Evolutionary conservation across 2,329 filamentous ascomycete genomes (phyloP).

Genomic region (Calonectria pteridis): DNA sequence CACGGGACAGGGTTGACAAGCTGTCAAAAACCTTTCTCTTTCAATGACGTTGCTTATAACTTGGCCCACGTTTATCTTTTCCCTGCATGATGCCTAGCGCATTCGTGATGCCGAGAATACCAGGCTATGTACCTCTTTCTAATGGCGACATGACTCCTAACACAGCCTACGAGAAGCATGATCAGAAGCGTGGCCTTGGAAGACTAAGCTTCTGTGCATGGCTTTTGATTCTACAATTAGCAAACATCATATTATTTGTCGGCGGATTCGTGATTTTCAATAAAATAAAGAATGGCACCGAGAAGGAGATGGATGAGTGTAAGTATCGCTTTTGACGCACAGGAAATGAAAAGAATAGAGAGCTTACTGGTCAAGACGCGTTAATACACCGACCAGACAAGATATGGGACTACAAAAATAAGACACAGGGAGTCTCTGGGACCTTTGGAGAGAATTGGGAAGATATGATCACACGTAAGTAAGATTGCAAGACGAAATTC

Average conservation of each 20-base stretch:
- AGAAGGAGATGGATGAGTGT: neutral
- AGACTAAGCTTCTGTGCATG: neutral
- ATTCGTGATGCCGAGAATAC: neutral
- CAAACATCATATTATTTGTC: neutral
- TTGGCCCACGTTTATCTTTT: neutral
- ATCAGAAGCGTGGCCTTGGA: neutral
- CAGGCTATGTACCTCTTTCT: neutral
- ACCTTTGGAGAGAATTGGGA: neutral
- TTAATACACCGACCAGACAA: neutral
- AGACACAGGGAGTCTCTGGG: neutral
- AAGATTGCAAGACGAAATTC: neutral
- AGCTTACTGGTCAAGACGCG: neutral
- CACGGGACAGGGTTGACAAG: neutral
- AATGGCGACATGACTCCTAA: neutral
- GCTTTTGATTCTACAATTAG: neutral
- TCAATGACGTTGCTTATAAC: neutral
- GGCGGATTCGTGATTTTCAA: neutral
- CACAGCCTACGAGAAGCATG: neutral
- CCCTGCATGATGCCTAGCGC: neutral
- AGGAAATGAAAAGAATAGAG: neutral
- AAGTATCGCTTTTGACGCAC: neutral
- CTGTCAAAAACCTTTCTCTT: neutral
- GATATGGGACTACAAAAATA: neutral
- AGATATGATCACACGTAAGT: neutral
- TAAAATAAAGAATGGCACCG: neutral